phyloP scores from a whole-genome alignment of 2,329 filamentous ascomycete genomes.

The Immersiporthe knoxdaviesiana region DNA sequence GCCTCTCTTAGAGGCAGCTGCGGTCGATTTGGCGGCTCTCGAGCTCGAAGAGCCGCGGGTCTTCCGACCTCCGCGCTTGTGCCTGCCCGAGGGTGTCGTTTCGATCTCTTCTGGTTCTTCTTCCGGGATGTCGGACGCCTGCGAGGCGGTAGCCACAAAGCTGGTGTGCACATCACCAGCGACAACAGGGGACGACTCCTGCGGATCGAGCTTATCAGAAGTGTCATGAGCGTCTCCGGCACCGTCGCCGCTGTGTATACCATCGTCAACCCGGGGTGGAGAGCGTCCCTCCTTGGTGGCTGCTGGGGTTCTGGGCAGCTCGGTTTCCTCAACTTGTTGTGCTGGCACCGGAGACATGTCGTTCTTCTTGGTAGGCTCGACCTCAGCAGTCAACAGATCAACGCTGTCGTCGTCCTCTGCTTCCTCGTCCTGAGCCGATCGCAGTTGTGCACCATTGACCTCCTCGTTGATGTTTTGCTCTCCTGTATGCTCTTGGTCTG shows the following conservation, averaged over 20 bases:
- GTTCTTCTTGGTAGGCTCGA: constrained; percentile 13
- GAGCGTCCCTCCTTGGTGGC: background rate
- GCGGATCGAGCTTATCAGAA: constrained; percentile 10
- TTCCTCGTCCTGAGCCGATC: constrained; percentile 5
- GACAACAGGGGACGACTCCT: constrained; percentile 5
- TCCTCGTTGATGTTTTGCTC: constrained; percentile 12
- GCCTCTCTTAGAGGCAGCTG: constrained; percentile 5
- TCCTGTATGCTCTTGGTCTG: background rate
- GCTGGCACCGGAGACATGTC: constrained; percentile 2
- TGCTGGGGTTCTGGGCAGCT: background rate
- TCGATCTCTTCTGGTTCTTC: constrained; percentile 19
- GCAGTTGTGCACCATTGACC: constrained; percentile 12
- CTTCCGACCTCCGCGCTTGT: constrained; percentile 13
- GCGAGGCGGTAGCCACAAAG: constrained; percentile 21
- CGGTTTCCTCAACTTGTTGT: background rate
- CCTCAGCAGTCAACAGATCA: constrained; percentile 8
- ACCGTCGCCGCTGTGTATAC: constrained; percentile 3
- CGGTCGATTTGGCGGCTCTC: constrained; percentile 7
- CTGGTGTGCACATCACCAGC: constrained; percentile 14
- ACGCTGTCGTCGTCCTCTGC: constrained; percentile 8
- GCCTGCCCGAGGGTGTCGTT: constrained; percentile 6
- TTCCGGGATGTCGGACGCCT: constrained; percentile 19
- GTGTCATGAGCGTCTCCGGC: constrained; percentile 20
- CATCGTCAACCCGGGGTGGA: background rate
- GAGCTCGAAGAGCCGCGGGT: constrained; percentile 6